Base-by-base conservation (phyloP, 441 rosid genomes). In the Manihot esculenta region DNA sequence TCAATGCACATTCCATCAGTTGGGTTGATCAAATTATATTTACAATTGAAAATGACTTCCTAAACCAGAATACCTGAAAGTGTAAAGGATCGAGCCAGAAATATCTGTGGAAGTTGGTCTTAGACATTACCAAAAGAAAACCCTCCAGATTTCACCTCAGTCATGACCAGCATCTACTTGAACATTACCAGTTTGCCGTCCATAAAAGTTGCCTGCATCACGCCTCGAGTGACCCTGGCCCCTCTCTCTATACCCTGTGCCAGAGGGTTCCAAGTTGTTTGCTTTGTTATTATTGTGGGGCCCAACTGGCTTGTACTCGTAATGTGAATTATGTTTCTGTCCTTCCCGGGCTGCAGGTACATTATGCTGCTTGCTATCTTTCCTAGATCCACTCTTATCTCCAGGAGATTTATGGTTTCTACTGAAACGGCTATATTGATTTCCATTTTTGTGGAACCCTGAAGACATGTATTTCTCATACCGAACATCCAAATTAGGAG, bases 261-360 rank as follows among this genome's bases (percentile, higher is more conserved):
- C 85, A 15, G 84, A 77, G 71, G 67, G 88, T 84, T 75, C 86
- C 93, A 44, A 69, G 61, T 77, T 76, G 61, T 77, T 76, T 60
- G 81, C 75, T 80, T 75, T 85, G 47, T 74, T 85, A 56, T 58
- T 67, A 59, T 80, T 81, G 45, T 83, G 83, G 35, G 86, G 75
- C 70, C 90, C 97, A 79, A 89, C 91, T 53, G 96, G 98, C 78
- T 89, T 94, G 81, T 89, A 93, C 71, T 92, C 97, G 7, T 75
- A 90, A 63, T 90, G 96, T 26, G 84, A 26, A 77, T 76, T 80
- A 23, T 73, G 88, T 78, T 85, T 84, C 73, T 79, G 93, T 80
- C 89, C 83, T 60, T 89, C 97, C 75, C 90, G 72, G 74, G 80
- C 80, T 33, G 79, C 75, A 60, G 79, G 73, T 45, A 64, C 79